These are phyloP conservation scores for Rhizopogon vesiculosus DNA, from an alignment of 768 basidiomycete species.

Conservation along the genomic window DNA sequence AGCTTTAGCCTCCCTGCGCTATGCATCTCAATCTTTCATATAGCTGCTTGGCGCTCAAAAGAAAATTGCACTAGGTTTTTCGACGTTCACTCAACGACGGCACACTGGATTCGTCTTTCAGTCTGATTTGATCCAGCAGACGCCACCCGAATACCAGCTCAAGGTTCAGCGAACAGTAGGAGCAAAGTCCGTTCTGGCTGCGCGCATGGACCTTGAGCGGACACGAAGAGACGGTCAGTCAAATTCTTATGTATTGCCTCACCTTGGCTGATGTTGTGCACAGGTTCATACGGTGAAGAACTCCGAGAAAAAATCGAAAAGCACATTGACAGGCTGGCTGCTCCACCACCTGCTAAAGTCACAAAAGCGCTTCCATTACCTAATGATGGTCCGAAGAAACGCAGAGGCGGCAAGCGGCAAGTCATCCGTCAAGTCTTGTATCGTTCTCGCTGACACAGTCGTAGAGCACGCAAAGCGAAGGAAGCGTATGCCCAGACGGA, in stretches of 20 bases:
- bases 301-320: slow-evolving; percentile 89
- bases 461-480: slow-evolving; percentile 94
- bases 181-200: slow-evolving; percentile 86
- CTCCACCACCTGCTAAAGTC: slow-evolving; percentile 92
- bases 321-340: slow-evolving; percentile 85
- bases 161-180: slow-evolving; percentile 93
- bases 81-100: slow-evolving; percentile 77
- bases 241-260: not conserved
- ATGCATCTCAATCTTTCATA: not conserved
- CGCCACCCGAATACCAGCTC: slow-evolving; percentile 85
- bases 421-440: slow-evolving; percentile 10
- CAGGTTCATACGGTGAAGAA: slow-evolving; percentile 76
- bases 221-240: slow-evolving; percentile 69
- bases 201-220: slow-evolving; percentile 91
- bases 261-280: not conserved
- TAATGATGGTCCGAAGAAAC: slow-evolving; percentile 92
- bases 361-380: slow-evolving; percentile 92
- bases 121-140: slow-evolving; percentile 79
- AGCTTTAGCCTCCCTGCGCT: not conserved
- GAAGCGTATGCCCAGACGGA: slow-evolving; percentile 98
- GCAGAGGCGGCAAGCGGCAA: slow-evolving; percentile 91
- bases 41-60: slow-evolving; percentile 92
- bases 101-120: slow-evolving; percentile 98
- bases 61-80: slow-evolving; percentile 92
- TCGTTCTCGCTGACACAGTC: not conserved